Evolutionary conservation across 148 eudicot species (phyloP), one percentile per base, ranked within the genome.

Genomic region (Suaeda aralocaspica): DNA sequence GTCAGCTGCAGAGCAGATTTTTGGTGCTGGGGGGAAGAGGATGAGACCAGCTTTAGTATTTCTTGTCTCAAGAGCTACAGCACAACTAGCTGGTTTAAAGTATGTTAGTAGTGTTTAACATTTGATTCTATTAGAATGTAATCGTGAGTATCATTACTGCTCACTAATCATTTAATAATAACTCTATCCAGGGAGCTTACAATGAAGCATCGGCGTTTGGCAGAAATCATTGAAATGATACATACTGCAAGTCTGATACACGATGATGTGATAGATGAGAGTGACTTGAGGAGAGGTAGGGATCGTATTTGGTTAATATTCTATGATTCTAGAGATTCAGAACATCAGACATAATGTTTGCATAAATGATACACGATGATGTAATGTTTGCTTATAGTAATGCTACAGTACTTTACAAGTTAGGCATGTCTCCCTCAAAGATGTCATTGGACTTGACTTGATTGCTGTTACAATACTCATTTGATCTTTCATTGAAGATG

Each of bases 1-100:
- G 94, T 90, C 94, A 21, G 98, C 96, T 45, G 96, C 96, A n/a
- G 91, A 93, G 77, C 96, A 93, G 74, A 93, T 93, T 50, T 93
- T 93, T 77, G 77, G 91, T 50, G 98, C 98, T 72, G 95, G 98
- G 72, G 98, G 96, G 58, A 93, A 93, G 83, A 84, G 96, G 72
- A 90, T 93, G 96, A 86, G 98, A 80, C 98, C 98, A 31, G 98
- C 98, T 74, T 75, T 90, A 77, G 96, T 90, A 56, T 93, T 91
- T 65, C 85, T 91, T 10, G 97, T 87, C 51, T 85, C 97, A 59
- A 82, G 94, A 78, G 97, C 97, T 58, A 91, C 97, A 11, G 86
- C 94, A 34, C 89, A 85, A 59, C 76, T 87, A 74, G 89, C 73
- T 63, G 96, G 98, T 68, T 75, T 90, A 76, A 84, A 80, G 96